These are phyloP conservation scores for Oenanthe javanica DNA, from an alignment of 140 eudicot species.

Conservation along the genomic window DNA sequence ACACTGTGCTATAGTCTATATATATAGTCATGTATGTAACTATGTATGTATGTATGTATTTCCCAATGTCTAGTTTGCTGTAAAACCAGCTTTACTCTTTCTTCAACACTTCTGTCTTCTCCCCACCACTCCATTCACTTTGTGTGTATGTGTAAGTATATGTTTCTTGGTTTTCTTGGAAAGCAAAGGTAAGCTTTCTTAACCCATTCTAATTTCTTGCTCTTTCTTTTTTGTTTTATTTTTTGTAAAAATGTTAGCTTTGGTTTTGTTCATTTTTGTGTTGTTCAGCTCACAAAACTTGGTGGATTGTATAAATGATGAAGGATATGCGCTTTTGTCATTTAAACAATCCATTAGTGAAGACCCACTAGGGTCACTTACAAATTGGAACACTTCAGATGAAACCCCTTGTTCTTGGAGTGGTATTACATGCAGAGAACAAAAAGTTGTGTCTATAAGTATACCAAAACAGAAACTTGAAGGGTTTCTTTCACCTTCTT, in stretches of 20 bases:
- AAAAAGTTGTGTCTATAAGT: conserved; percentile 73
- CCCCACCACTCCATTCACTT: conserved; percentile 16
- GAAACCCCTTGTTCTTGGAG: conserved; percentile 97
- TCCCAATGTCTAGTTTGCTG: conserved; percentile 47
- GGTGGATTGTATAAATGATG: conserved; percentile 60
- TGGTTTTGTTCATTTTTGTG: conserved; percentile 32
- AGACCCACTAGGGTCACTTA: conserved; percentile 82
- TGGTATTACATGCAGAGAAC: conserved; percentile 83
- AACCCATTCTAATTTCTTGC: conserved; percentile 12
- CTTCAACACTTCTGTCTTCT: conserved; percentile 40
- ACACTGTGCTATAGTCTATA: background rate
- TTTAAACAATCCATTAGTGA: conserved; percentile 56
- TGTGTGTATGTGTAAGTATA: conserved; percentile 14
- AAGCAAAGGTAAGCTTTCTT: conserved; percentile 25
- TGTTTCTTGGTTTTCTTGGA: conserved; percentile 17
- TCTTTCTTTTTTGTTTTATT: background rate
- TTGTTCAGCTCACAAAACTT: conserved; percentile 32
- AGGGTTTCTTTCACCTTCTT: conserved; percentile 67
- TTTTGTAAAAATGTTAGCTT: conserved; percentile 28
- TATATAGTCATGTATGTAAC: background rate
- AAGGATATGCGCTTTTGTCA: conserved; percentile 66
- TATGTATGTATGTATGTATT: conserved; percentile 13
- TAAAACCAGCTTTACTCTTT: conserved; percentile 49
- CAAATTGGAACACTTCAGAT: conserved; percentile 71
- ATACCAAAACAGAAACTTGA: conserved; percentile 76